Conservation (phyloP, 371 early-diverging fungal genomes). For the Mortierella polycephala region DNA sequence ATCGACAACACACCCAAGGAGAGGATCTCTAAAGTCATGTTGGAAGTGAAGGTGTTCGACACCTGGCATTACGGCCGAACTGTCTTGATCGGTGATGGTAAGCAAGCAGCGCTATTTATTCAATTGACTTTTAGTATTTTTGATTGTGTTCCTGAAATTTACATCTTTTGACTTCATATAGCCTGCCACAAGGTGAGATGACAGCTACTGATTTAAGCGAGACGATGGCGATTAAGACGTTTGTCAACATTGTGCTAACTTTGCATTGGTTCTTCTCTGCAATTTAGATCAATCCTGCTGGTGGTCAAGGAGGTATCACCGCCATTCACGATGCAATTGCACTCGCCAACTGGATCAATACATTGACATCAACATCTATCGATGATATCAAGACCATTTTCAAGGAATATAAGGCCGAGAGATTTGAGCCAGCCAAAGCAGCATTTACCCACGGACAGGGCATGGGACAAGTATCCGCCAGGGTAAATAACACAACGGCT, state of each 20-base stretch:
- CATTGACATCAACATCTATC: not conserved
- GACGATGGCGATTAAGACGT: not conserved
- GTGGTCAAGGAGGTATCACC: conserved; percentile 5
- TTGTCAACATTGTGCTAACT: not conserved
- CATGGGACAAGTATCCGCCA: too few species aligned
- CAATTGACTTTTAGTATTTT: not conserved
- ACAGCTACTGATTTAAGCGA: not conserved
- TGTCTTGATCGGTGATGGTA: conserved; percentile 21
- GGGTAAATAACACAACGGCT: too few species aligned
- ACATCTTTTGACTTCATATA: not conserved
- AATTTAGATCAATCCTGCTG: conserved; percentile 6
- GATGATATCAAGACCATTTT: too few species aligned
- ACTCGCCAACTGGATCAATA: conserved; percentile 4
- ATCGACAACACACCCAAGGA: conserved; percentile 13
- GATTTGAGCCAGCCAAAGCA: too few species aligned
- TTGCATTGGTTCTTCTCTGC: not conserved
- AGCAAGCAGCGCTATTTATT: not conserved
- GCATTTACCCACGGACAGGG: too few species aligned
- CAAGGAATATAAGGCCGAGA: too few species aligned
- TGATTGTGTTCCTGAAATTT: not conserved
- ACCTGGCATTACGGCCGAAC: conserved; percentile 14
- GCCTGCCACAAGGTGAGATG: conserved; percentile 13
- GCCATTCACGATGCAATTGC: conserved; percentile 23
- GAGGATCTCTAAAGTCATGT: conserved; percentile 3
- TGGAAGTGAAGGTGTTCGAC: conserved; percentile 11